Evolutionary conservation across 83 land plant species (phyloP).

Genomic region (Picea engelmannii): DNA sequence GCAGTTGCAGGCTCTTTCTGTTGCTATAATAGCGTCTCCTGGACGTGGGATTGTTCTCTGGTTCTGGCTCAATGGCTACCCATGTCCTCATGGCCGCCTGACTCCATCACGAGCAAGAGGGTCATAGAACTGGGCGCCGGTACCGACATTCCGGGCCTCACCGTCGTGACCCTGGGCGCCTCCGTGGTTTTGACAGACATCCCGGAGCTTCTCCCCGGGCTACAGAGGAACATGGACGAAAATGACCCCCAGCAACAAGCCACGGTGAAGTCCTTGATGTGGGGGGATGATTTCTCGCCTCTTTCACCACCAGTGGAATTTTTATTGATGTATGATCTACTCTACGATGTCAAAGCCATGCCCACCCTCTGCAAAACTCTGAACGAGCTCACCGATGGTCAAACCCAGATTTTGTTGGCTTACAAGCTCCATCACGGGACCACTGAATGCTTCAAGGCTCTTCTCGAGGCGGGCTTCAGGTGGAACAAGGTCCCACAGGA

Average conservation of each 20-base stretch:
- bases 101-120: conserved; percentile 11
- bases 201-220: conserved; percentile 19
- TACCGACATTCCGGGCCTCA: too few species aligned
- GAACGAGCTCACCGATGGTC: conserved; percentile 11
- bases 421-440: conserved; percentile 36
- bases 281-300: conserved; percentile 23
- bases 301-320: conserved; percentile 21
- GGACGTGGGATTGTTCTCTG: conserved; percentile 26
- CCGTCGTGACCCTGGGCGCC: too few species aligned
- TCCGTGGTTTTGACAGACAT: conserved; percentile 23
- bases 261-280: conserved; percentile 6
- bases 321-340: conserved; percentile 27
- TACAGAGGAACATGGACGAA: conserved; percentile 24
- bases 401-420: conserved; percentile 23
- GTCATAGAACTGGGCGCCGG: too few species aligned
- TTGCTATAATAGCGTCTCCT: too few species aligned
- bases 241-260: conserved; percentile 14
- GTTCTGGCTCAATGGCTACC: conserved; percentile 23
- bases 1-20: too few species aligned
- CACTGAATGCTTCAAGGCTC: conserved; percentile 28
- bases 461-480: conserved; percentile 16
- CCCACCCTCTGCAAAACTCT: conserved; percentile 34
- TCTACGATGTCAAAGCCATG: conserved; percentile 24
- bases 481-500: too few species aligned
- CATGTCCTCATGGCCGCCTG: not conserved